A percentile compares a stretch with the other conserved stretches of the same genome.
These are phyloP conservation scores for Noccaea bulbosa DNA, from an alignment of 345 rosid genomes.

Conservation along the genomic window DNA sequence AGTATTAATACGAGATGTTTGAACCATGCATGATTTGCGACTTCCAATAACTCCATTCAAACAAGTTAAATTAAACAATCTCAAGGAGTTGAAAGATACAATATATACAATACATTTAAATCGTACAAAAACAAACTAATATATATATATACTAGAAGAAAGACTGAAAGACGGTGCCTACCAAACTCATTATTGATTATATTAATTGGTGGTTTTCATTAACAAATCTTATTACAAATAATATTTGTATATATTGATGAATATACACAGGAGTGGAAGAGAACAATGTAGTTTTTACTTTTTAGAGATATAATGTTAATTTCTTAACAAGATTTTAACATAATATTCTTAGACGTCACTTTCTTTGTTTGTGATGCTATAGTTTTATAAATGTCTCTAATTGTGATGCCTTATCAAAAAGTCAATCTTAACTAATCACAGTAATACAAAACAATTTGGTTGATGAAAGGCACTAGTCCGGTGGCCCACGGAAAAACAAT, in stretches of 20 bases:
- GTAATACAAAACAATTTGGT: constrained; percentile 4
- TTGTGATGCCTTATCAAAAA: neutral
- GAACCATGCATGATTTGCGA: constrained; percentile 13
- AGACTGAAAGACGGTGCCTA: neutral
- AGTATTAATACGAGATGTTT: neutral
- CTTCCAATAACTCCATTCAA: constrained; percentile 8
- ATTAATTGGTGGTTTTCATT: constrained; percentile 1
- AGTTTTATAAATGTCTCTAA: neutral
- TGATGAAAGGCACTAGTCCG: neutral
- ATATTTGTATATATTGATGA: neutral
- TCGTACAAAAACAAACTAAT: neutral
- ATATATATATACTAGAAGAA: neutral
- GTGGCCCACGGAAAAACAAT: neutral
- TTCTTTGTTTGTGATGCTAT: neutral
- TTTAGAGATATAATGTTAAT: neutral
- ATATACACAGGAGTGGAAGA: neutral
- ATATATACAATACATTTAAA: neutral
- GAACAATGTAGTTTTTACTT: neutral
- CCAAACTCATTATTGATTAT: neutral
- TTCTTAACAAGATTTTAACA: neutral
- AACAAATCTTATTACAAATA: neutral
- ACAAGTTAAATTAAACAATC: constrained; percentile 8
- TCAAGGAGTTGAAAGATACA: neutral
- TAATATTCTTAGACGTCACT: neutral
- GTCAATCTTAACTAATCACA: neutral